Percentiles rank a stretch among this genome's conserved stretches.
Evolutionary conservation across 2,329 filamentous ascomycete genomes (phyloP).

Genomic region (Alternaria rosae): DNA sequence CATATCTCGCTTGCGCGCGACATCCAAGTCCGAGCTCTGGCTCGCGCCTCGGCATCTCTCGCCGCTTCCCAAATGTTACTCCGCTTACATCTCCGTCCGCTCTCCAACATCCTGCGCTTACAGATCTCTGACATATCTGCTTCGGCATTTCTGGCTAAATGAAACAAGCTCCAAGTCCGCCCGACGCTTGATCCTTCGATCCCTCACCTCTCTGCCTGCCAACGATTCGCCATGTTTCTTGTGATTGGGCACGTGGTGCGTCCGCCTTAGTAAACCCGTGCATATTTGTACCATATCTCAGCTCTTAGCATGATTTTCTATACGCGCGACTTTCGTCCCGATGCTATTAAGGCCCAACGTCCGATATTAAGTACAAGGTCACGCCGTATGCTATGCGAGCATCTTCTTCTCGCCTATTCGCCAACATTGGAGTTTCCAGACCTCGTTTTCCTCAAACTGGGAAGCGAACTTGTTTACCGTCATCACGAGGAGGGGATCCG

Average conservation of each 20-base stretch:
- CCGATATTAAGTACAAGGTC: conserved; percentile 8
- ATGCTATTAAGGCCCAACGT: background rate
- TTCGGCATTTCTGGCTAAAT: conserved; percentile 3
- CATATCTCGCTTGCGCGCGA: background rate
- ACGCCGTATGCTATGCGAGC: background rate
- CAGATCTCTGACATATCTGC: conserved; percentile 3
- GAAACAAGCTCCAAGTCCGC: background rate
- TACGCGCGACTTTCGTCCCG: background rate
- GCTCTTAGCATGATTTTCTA: background rate
- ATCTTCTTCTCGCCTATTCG: background rate
- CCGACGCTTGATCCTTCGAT: conserved; percentile 8
- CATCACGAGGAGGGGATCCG: conserved; percentile 12
- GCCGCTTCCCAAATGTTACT: background rate
- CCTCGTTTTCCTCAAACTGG: background rate
- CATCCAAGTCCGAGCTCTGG: background rate
- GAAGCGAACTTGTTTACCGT: background rate
- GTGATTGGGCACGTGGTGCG: conserved; percentile 17
- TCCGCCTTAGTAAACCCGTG: conserved; percentile 15
- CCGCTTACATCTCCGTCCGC: background rate
- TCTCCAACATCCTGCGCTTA: background rate
- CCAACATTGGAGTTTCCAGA: background rate
- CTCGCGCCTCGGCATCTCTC: background rate
- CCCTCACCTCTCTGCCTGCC: conserved; percentile 18
- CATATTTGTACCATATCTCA: conserved; percentile 1
- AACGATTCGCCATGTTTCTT: conserved; percentile 28